These are phyloP conservation scores for Metschnikowia continentalis DNA, from an alignment of 805 yeast species.

Conservation along the genomic window DNA sequence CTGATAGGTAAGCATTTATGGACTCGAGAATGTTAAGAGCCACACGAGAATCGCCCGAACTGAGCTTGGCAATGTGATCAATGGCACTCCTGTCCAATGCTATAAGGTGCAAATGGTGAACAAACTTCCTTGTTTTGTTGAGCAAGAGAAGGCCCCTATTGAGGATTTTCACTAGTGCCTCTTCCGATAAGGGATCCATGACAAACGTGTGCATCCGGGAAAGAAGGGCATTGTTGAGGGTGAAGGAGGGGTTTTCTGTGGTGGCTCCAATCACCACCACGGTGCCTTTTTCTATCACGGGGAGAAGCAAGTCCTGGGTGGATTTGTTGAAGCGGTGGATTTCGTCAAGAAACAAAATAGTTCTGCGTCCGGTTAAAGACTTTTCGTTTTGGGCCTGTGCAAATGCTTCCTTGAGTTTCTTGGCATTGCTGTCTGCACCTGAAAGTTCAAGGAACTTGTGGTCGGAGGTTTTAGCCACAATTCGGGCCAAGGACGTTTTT, in stretches of 20 bases:
- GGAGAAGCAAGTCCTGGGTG: conserved; percentile 39
- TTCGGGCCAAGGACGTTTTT: conserved; percentile 40
- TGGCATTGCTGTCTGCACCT: conserved; percentile 37
- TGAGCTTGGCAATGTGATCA: conserved; percentile 63
- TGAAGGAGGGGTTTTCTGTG: conserved; percentile 62
- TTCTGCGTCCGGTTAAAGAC: conserved; percentile 30
- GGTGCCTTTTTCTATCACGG: conserved; percentile 39
- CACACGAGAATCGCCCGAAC: conserved; percentile 86
- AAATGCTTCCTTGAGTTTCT: conserved; percentile 34
- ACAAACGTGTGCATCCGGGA: conserved; percentile 43
- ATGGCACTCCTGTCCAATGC: conserved; percentile 54
- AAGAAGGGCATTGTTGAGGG: conserved; percentile 38
- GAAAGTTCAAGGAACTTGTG: conserved; percentile 37
- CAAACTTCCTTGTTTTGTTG: conserved; percentile 54
- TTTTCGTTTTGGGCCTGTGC: conserved; percentile 34
- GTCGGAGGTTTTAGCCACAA: conserved; percentile 30
- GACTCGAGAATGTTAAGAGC: conserved; percentile 80
- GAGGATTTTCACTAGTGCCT: conserved; percentile 32
- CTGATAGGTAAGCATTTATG: conserved; percentile 50
- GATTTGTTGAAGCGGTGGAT: conserved; percentile 43
- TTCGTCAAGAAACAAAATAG: conserved; percentile 38
- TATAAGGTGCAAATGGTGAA: conserved; percentile 47
- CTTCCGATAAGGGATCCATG: conserved; percentile 36
- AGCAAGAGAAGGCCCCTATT: conserved; percentile 45
- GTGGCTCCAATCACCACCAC: conserved; percentile 43